Percentiles rank a stretch among this genome's conserved stretches.
phyloP scores from a whole-genome alignment of 345 rosid genomes.

The Rhizophora mangle region DNA sequence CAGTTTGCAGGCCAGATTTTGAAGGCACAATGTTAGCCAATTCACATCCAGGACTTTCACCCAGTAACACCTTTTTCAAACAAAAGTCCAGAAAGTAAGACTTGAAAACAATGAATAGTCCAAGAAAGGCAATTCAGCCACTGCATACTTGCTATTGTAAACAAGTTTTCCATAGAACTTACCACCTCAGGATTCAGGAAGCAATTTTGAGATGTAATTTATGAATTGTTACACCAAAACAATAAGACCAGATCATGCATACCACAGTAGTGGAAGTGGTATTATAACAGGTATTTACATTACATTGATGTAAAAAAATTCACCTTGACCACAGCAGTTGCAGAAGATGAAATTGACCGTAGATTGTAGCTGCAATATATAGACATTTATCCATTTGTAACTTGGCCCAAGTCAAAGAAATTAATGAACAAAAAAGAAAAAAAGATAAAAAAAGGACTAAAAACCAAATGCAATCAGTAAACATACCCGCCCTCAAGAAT shows the following conservation, averaged over 20 bases:
- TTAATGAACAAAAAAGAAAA: not conserved
- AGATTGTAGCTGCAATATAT: constrained; percentile 76
- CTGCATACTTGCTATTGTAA: not conserved
- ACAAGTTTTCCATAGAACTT: not conserved
- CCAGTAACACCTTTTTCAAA: constrained; percentile 59
- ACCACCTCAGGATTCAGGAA: not conserved
- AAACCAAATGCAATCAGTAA: constrained; percentile 9
- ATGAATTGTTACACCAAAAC: not conserved
- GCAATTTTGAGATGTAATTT: not conserved
- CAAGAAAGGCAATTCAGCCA: not conserved
- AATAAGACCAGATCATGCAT: not conserved
- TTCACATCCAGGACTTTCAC: constrained; percentile 52
- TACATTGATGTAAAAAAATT: constrained; percentile 11
- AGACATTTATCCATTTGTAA: not conserved
- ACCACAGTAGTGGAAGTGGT: constrained; percentile 5
- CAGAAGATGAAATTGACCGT: constrained; percentile 94
- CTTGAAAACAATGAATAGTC: not conserved
- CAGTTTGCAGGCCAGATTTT: constrained; percentile 61
- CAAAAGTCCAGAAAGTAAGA: constrained; percentile 15
- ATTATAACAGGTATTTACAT: not conserved
- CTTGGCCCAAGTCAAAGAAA: not conserved
- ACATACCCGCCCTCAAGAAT: constrained; percentile 97
- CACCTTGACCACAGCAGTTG: constrained; percentile 92
- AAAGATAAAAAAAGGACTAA: constrained; percentile 3
- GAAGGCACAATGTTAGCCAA: constrained; percentile 48